Base-by-base conservation (phyloP, 2,329 filamentous ascomycete genomes). In the Bipolaris sorokiniana region DNA sequence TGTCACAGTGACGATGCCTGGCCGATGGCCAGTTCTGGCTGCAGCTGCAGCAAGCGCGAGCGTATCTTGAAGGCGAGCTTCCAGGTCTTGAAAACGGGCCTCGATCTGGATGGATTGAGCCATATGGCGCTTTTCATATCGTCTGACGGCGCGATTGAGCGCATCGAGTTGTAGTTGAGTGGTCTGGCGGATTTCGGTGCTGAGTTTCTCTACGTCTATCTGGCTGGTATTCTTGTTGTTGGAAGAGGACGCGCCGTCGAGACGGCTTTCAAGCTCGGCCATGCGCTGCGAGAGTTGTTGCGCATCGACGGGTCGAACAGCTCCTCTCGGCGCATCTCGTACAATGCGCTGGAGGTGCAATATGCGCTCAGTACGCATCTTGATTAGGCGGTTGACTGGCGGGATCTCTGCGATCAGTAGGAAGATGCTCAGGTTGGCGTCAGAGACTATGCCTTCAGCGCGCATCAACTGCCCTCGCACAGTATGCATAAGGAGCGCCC, bases 361-460 rank as follows among this genome's bases (percentile, higher is more conserved):
- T 2, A 92, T 97, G 33, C 91, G 86, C 13, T 86, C 84, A 68
- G 92, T 88, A 3, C 96, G 83, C 68, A 97, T 84, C 71, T 88
- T 91, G 60, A 97, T 86, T 23, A 96, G 79, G 71, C 97, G 93
- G 1, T 90, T 86, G 47, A 92, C 80, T 0, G 94, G 94, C 3
- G 91, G 88, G 26, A 97, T 81, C 77, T 98, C 94, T 3, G 94
- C 90, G 1, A 90, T 91, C 16, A 97, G 83, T 2, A 97, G 81
- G 75, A 97, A 98, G 50, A 98, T 91, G 11, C 89, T 92, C 52
- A 98, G 82, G 75, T 97, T 97, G 78, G 94, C 96, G 75, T 97
- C 91, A 4, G 92, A 96, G 6, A 98, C 89, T 10, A 98, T 81
- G 1, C 91, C 91, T 73, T 96, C 92, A 0, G 92, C 92, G 0